Percentiles rank a stretch among this genome's conserved stretches.
Evolutionary conservation across 2,329 filamentous ascomycete species (phyloP).

Genomic region (Lecanicillium sp.): DNA sequence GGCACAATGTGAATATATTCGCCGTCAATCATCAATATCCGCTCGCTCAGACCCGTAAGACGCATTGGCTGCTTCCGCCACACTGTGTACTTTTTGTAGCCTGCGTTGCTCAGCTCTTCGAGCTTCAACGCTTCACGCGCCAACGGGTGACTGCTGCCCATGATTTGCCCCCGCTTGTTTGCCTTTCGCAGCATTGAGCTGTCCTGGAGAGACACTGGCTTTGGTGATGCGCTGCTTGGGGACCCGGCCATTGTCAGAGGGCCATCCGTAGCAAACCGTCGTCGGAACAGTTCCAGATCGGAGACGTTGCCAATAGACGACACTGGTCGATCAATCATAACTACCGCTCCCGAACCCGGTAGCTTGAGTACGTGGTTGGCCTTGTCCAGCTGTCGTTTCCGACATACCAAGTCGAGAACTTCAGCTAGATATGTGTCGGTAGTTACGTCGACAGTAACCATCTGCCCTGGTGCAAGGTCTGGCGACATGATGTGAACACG

Average conservation of each 20-base stretch:
- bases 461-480: conserved; percentile 63
- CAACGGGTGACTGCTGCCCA: conserved; percentile 55
- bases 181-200: conserved; percentile 7
- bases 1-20: conserved; percentile 86
- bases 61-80: conserved; percentile 78
- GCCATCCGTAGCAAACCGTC: conserved; percentile 68
- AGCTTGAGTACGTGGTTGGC: conserved; percentile 72
- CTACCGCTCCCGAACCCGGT: conserved; percentile 64
- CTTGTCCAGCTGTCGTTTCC: conserved; percentile 71
- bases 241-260: conserved; percentile 60
- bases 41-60: conserved; percentile 66
- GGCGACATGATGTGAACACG: conserved; percentile 63
- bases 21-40: conserved; percentile 70
- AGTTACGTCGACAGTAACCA: conserved; percentile 66
- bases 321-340: conserved; percentile 68
- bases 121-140: conserved; percentile 54
- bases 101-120: conserved; percentile 48
- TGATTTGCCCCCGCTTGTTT: conserved; percentile 39
- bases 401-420: conserved; percentile 69
- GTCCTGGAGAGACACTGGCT: conserved; percentile 47
- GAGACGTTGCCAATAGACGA: conserved; percentile 67
- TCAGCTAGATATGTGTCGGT: conserved; percentile 79
- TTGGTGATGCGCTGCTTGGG: conserved; percentile 62
- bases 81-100: conserved; percentile 70
- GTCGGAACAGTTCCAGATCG: conserved; percentile 66